Conservation (phyloP, 345 rosid species). For the Salix brachista region DNA sequence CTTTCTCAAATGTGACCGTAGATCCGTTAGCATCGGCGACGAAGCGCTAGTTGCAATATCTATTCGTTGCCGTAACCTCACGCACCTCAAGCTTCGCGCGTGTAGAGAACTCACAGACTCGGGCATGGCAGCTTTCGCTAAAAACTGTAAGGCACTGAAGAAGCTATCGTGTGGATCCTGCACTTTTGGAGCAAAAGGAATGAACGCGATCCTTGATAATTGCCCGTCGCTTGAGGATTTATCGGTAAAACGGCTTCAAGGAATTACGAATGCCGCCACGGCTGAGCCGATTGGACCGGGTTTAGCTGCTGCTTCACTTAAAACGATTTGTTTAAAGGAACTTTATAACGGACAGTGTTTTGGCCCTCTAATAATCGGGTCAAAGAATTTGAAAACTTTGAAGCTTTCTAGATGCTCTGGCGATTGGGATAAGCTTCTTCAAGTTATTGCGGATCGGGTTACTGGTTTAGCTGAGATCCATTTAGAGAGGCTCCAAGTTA, state of each 20-base stretch:
- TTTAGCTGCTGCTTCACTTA: conserved; percentile 51
- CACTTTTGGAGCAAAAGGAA: conserved; percentile 71
- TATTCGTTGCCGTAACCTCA: conserved; percentile 55
- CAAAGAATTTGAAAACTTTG: conserved; percentile 55
- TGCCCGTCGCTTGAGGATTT: conserved; percentile 68
- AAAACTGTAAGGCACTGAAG: conserved; percentile 67
- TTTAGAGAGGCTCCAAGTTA: conserved; percentile 65
- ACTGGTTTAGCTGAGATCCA: conserved; percentile 55
- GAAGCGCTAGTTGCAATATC: conserved; percentile 68
- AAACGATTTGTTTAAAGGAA: conserved; percentile 67
- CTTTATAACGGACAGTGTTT: conserved; percentile 72
- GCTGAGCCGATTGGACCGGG: conserved; percentile 68
- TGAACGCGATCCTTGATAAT: conserved; percentile 74
- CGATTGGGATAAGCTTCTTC: conserved; percentile 69
- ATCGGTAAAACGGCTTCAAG: conserved; percentile 77
- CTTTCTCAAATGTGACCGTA: conserved; percentile 78
- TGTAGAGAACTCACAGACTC: conserved; percentile 73
- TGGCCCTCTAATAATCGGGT: conserved; percentile 58
- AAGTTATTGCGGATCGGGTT: conserved; percentile 38
- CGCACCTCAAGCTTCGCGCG: conserved; percentile 72
- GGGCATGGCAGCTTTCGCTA: conserved; percentile 63
- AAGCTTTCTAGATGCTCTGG: conserved; percentile 83
- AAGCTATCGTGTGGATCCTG: conserved; percentile 85
- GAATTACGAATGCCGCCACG: conserved; percentile 47
- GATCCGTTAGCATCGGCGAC: conserved; percentile 65